phyloP scores from a whole-genome alignment of 371 early-diverging fungal genomes.

The Syncephalastrum racemosum region DNA sequence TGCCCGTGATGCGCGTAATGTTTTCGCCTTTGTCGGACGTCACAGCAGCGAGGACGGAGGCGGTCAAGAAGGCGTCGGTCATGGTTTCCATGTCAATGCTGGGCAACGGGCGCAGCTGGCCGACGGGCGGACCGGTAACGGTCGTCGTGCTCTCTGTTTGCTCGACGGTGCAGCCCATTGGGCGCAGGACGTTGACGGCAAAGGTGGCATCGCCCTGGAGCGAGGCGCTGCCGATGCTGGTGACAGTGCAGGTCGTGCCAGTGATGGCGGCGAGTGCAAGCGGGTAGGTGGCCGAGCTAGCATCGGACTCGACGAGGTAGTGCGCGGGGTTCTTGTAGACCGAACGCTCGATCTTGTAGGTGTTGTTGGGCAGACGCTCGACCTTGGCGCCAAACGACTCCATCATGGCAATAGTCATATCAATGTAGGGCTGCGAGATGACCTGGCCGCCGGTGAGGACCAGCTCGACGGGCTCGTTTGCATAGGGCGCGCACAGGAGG shows the following conservation, averaged over 20 bases:
- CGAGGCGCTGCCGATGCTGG: conserved; percentile 87
- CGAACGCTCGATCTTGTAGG: conserved; percentile 78
- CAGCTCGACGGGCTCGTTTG: conserved; percentile 76
- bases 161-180: conserved; percentile 89
- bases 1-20: conserved; percentile 87
- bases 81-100: conserved; percentile 96
- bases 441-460: conserved; percentile 89
- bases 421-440: conserved; percentile 97
- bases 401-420: conserved; percentile 99
- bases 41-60: conserved; percentile 91
- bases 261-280: conserved; percentile 97
- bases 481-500: conserved; percentile 94
- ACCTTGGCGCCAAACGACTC: conserved; percentile 87
- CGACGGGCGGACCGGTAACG: conserved; percentile 85
- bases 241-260: conserved; percentile 83
- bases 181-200: conserved; percentile 87
- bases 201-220: conserved; percentile 93
- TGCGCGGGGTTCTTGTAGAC: conserved; percentile 77
- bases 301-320: conserved; percentile 95
- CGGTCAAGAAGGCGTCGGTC: conserved; percentile 98
- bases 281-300: conserved; percentile 97
- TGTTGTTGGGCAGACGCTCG: conserved; percentile 72
- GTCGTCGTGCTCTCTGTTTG: conserved; percentile 89
- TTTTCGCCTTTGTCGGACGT: conserved; percentile 57
- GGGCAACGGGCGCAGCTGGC: conserved; percentile 71